Evolutionary conservation across 257 asterid species (phyloP), one percentile per base, ranked within the genome.

Genomic region (Orobanche coerulescens): DNA sequence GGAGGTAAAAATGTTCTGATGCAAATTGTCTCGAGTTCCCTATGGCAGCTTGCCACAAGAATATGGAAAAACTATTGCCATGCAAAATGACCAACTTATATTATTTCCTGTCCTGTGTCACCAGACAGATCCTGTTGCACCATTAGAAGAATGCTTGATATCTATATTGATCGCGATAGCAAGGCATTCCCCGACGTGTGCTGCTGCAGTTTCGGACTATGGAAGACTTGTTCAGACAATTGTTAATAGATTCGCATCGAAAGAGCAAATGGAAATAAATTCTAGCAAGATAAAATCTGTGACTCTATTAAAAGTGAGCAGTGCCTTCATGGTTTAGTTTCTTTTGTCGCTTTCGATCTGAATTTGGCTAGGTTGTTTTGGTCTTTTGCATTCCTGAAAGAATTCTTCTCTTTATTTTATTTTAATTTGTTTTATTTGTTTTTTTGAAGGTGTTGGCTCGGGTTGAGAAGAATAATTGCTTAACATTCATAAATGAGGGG

Each of bases 181-280:
- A 71, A 88, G 95, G 78, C 98, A 92, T 75, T 92, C 98, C 34
- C 95, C 90, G 25, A 79, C 82, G 33, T 89, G 94, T 73, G 94
- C 95, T 68, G 71, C 83, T 69, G 97, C 94, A 40, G 61, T 93
- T 48, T 74, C 82, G 76, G 82, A 71, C 40, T 84, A 86, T 68
- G 79, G 76, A 69, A 72, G 79, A 76, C 91, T 93, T 76, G 82
- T 84, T 74, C 92, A 79, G 79, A 84, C 91, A 58, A 74, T 93
- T 79, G 82, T 85, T 28, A 66, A 69, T 55, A 76, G 87, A 73
- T 89, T 89, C 75, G 62, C 82, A 22, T 64, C 78, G 58, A 73
- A 74, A 34, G 89, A 77, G 49, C 83, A 66, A 51, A 70, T 76
- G 78, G 83, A 78, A 71, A 75, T 79, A 56, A 76, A 63, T 66